Conservation (phyloP, 1,284 basidiomycete species). For the Chalciporus sp. region DNA sequence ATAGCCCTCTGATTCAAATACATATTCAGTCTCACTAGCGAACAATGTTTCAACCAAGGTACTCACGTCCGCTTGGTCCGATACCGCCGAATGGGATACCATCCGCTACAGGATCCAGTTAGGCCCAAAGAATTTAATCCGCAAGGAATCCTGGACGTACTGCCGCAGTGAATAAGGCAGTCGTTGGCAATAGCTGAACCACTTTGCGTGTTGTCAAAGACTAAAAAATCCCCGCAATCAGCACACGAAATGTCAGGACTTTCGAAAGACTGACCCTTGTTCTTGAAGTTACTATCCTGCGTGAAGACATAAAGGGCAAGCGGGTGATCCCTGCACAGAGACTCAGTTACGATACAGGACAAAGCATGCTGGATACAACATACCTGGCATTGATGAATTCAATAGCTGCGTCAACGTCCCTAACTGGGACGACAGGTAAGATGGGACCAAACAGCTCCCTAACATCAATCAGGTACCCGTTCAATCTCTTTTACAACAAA, state of each 20-base stretch:
- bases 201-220: slow-evolving; percentile 68
- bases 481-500: neutral
- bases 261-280: slow-evolving; percentile 47
- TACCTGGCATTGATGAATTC: slow-evolving; percentile 65
- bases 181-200: slow-evolving; percentile 75
- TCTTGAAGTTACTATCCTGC: slow-evolving; percentile 57
- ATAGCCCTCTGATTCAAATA: slow-evolving; percentile 52
- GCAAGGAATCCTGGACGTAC: slow-evolving; percentile 37
- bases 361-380: slow-evolving; percentile 14
- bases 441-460: slow-evolving; percentile 80
- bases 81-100: slow-evolving; percentile 77
- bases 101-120: slow-evolving; percentile 40
- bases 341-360: neutral
- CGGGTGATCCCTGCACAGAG: slow-evolving; percentile 63
- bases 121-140: neutral
- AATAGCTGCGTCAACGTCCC: slow-evolving; percentile 73
- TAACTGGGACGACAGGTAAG: slow-evolving; percentile 77
- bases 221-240: slow-evolving; percentile 35
- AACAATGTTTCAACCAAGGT: neutral
- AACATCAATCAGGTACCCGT: slow-evolving; percentile 4
- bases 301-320: slow-evolving; percentile 80
- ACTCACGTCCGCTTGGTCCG: slow-evolving; percentile 72
- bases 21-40: neutral
- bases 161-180: slow-evolving; percentile 52
- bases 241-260: neutral